Percentiles rank a stretch among this genome's conserved stretches.
Conservation (phyloP, 2,329 filamentous ascomycete species). For the Myotisia sp. region DNA sequence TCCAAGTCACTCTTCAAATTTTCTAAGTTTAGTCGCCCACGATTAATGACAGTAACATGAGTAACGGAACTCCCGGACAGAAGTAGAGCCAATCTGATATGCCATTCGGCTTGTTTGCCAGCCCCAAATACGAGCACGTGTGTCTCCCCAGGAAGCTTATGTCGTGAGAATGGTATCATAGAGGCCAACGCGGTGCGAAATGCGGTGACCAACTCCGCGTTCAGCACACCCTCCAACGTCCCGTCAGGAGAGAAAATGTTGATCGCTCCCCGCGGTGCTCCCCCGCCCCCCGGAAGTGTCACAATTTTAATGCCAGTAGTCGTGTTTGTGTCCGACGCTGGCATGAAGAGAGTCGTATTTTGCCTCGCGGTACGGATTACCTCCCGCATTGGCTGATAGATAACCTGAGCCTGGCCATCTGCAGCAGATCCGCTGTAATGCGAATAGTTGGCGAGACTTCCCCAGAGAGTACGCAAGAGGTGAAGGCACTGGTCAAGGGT, state of each 20-base stretch:
- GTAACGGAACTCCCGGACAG: slow-evolving; percentile 31
- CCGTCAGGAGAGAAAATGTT: slow-evolving; percentile 54
- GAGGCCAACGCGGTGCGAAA: slow-evolving; percentile 66
- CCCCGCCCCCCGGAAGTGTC: slow-evolving; percentile 39
- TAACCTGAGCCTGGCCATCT: slow-evolving; percentile 13
- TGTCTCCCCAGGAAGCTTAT: slow-evolving; percentile 13
- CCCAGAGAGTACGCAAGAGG: slow-evolving; percentile 25
- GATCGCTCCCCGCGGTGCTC: slow-evolving; percentile 48
- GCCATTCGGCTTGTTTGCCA: slow-evolving; percentile 38
- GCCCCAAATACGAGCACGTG: slow-evolving; percentile 36
- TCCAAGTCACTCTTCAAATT: slow-evolving; percentile 36
- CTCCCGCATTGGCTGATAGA: slow-evolving; percentile 33
- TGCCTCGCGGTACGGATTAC: slow-evolving; percentile 26
- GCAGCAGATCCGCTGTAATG: slow-evolving; percentile 5
- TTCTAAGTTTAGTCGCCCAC: slow-evolving; percentile 48
- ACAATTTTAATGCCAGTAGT: slow-evolving; percentile 61
- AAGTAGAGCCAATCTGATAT: slow-evolving; percentile 38
- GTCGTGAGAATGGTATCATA: slow-evolving; percentile 42
- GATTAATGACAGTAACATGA: slow-evolving; percentile 65
- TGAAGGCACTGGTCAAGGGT: slow-evolving; percentile 20
- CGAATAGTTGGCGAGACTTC: slow-evolving; percentile 22
- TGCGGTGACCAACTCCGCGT: slow-evolving; percentile 60
- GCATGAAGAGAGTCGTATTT: slow-evolving; percentile 58
- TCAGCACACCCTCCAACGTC: slow-evolving; percentile 51
- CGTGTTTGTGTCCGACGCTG: slow-evolving; percentile 44